Evolutionary conservation across 2,329 filamentous ascomycete species (phyloP).

Genomic region (Neospermospora avenae): DNA sequence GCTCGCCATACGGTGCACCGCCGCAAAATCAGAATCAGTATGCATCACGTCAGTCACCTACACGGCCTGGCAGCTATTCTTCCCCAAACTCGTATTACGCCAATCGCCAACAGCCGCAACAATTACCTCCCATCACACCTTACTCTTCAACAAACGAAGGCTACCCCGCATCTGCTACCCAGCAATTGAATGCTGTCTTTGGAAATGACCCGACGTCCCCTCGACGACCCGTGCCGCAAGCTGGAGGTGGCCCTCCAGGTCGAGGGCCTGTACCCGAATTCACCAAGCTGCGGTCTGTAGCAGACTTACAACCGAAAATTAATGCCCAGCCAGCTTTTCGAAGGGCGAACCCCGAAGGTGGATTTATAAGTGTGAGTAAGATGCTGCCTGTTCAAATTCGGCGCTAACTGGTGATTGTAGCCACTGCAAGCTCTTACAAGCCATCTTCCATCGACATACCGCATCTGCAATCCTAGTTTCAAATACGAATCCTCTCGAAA

Average conservation of each 20-base stretch:
- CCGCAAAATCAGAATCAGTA: slow-evolving; percentile 50
- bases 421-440: slow-evolving; percentile 93
- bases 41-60: slow-evolving; percentile 70
- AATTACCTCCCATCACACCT: slow-evolving; percentile 70
- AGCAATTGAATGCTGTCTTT: slow-evolving; percentile 67
- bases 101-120: slow-evolving; percentile 47
- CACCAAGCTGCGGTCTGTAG: slow-evolving; percentile 67
- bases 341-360: slow-evolving; percentile 91
- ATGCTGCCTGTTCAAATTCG: not conserved
- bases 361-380: slow-evolving; percentile 85
- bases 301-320: slow-evolving; percentile 77
- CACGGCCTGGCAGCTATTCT: slow-evolving; percentile 60
- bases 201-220: slow-evolving; percentile 56
- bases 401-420: slow-evolving; percentile 45
- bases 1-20: slow-evolving; percentile 69
- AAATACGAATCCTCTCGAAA: slow-evolving; percentile 99
- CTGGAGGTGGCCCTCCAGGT: slow-evolving; percentile 42
- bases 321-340: slow-evolving; percentile 87
- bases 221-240: slow-evolving; percentile 49
- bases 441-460: slow-evolving; percentile 90
- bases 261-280: slow-evolving; percentile 83
- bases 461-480: slow-evolving; percentile 96
- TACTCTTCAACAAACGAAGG: slow-evolving; percentile 66
- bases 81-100: slow-evolving; percentile 57
- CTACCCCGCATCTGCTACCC: slow-evolving; percentile 68